Evolutionary conservation across 805 yeast species (phyloP).

Genomic region (Komagataella ulmi): DNA sequence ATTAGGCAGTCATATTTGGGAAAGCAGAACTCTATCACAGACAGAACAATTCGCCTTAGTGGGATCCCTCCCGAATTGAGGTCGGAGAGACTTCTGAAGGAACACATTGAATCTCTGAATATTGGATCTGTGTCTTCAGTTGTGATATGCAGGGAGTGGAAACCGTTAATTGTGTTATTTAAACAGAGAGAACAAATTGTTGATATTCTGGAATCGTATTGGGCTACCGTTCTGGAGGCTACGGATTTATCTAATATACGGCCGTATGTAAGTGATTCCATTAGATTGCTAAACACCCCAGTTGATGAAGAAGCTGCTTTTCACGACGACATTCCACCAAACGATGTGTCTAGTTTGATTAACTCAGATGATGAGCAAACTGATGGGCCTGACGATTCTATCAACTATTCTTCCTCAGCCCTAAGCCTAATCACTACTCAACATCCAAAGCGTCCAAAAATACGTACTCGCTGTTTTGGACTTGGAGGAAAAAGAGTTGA

Average conservation of each 20-base stretch:
- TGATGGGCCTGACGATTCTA: not conserved
- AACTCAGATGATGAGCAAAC: not conserved
- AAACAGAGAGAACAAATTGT: slow-evolving; percentile 41
- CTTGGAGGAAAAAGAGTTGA: slow-evolving; percentile 60
- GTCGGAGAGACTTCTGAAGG: slow-evolving; percentile 52
- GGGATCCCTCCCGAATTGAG: slow-evolving; percentile 83
- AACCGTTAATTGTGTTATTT: slow-evolving; percentile 51
- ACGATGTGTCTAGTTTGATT: slow-evolving; percentile 5
- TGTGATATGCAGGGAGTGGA: slow-evolving; percentile 83
- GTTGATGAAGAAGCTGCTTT: slow-evolving; percentile 13
- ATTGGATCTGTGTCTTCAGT: slow-evolving; percentile 72
- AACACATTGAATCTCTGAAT: slow-evolving; percentile 64
- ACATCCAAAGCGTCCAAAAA: slow-evolving; percentile 40
- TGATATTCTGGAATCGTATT: slow-evolving; percentile 47
- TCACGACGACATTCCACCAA: slow-evolving; percentile 19
- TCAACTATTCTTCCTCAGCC: slow-evolving; percentile 3
- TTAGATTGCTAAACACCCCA: slow-evolving; percentile 15
- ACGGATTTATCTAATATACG: slow-evolving; percentile 2
- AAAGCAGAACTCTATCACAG: slow-evolving; percentile 77
- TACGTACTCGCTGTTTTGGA: slow-evolving; percentile 48
- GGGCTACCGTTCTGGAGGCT: slow-evolving; percentile 57
- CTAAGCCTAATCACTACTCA: slow-evolving; percentile 4
- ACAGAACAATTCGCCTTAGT: slow-evolving; percentile 74
- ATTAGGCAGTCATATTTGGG: slow-evolving; percentile 79
- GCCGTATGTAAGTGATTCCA: slow-evolving; percentile 3